Percentiles rank a stretch among this genome's conserved stretches.
phyloP scores from a whole-genome alignment of 129 eudicot genomes.

The Tagetes patula region DNA sequence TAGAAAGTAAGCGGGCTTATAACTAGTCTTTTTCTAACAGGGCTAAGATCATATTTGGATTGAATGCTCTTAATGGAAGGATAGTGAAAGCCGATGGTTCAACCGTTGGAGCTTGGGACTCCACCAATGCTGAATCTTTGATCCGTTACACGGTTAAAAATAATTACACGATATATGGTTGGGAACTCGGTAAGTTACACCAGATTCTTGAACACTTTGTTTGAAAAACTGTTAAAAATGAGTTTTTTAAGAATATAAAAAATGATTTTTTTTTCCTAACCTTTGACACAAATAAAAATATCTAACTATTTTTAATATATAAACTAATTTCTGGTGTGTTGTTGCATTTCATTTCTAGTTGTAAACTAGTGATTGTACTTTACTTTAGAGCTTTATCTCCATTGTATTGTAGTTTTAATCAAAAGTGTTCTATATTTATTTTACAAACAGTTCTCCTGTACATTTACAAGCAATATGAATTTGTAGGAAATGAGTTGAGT shows the following conservation, averaged over 20 bases:
- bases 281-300: too few relatives aligned
- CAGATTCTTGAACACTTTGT: neutral
- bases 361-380: too few relatives aligned
- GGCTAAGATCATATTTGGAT: conserved; percentile 66
- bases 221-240: neutral
- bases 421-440: too few relatives aligned
- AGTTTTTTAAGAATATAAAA: too few relatives aligned
- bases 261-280: too few relatives aligned
- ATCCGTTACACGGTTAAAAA: conserved; percentile 70
- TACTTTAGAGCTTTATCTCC: too few relatives aligned
- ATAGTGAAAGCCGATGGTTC: conserved; percentile 34
- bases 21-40: conserved; percentile 34
- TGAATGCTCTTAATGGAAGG: conserved; percentile 81
- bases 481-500: conserved; percentile 10
- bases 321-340: too few relatives aligned
- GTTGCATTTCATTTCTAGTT: too few relatives aligned
- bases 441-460: too few relatives aligned
- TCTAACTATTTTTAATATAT: too few relatives aligned
- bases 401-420: too few relatives aligned
- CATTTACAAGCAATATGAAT: neutral
- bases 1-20: conserved; percentile 19
- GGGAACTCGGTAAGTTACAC: conserved; percentile 74
- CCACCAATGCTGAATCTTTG: conserved; percentile 69
- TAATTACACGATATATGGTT: conserved; percentile 57
- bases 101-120: conserved; percentile 73